Conservation (phyloP, 805 yeast species). For the Clavispora carvajalis region DNA sequence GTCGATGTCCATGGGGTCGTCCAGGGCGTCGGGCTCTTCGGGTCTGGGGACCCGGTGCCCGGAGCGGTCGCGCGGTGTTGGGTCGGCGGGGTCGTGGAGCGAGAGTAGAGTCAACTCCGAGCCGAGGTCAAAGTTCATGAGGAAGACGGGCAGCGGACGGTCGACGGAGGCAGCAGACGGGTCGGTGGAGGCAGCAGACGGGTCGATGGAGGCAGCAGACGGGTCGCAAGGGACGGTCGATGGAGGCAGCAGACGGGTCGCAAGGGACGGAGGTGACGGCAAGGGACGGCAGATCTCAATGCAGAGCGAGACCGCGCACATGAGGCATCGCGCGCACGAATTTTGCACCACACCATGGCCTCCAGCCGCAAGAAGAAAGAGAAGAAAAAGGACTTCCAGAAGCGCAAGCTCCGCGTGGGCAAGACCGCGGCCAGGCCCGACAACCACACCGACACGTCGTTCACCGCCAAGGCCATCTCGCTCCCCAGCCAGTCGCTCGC, state of each 20-base stretch:
- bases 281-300: too few relatives aligned
- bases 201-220: too few relatives aligned
- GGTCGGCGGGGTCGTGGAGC: conserved; percentile 1
- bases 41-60: too few relatives aligned
- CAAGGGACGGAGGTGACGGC: too few relatives aligned
- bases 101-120: conserved; percentile 12
- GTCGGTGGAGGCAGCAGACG: too few relatives aligned
- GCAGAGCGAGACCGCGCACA: too few relatives aligned
- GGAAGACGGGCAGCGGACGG: too few relatives aligned
- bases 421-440: conserved; percentile 67
- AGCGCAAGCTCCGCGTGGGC: conserved; percentile 83
- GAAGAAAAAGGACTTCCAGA: conserved; percentile 69
- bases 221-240: too few relatives aligned
- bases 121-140: conserved; percentile 11
- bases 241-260: too few relatives aligned
- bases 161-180: too few relatives aligned
- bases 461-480: conserved; percentile 58
- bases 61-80: too few relatives aligned
- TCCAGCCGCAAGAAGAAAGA: conserved; percentile 55
- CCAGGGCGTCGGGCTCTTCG: too few relatives aligned
- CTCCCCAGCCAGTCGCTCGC: conserved; percentile 41
- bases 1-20: conserved; percentile 23
- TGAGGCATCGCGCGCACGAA: conserved; percentile 1
- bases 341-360: conserved; percentile 19
- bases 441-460: conserved; percentile 82